Evolutionary conservation across 805 yeast genomes (phyloP).

Genomic region (Starmerella vaccinii): DNA sequence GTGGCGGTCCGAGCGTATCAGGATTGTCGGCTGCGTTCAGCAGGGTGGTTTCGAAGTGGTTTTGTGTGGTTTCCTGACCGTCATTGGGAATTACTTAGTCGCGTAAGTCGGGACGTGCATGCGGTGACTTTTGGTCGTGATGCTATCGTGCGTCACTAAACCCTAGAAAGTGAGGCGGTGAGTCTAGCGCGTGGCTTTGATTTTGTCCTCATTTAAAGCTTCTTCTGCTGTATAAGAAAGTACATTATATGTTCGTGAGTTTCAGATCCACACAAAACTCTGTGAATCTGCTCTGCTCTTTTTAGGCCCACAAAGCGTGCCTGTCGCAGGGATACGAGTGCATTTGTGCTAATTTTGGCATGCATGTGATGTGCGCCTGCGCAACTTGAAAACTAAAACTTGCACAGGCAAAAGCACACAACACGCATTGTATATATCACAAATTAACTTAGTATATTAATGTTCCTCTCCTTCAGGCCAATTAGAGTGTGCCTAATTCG

Average conservation of each 20-base stretch:
- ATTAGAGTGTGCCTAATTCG: too few relatives aligned
- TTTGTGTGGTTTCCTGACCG: neutral
- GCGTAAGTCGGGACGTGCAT: slow-evolving; percentile 9
- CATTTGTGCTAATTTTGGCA: neutral
- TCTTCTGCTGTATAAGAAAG: too few relatives aligned
- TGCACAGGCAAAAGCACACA: too few relatives aligned
- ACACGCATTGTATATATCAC: too few relatives aligned
- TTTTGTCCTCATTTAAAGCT: neutral
- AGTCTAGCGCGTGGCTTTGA: neutral
- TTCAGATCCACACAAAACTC: neutral
- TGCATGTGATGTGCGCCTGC: neutral
- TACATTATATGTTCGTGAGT: too few relatives aligned
- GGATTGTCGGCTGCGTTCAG: neutral
- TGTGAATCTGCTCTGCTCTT: neutral
- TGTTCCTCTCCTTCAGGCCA: too few relatives aligned
- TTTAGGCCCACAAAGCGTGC: too few relatives aligned
- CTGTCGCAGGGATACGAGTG: too few relatives aligned
- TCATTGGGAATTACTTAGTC: slow-evolving; percentile 1
- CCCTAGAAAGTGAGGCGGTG: neutral
- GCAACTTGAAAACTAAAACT: too few relatives aligned
- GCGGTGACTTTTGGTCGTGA: slow-evolving; percentile 1
- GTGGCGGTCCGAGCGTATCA: neutral
- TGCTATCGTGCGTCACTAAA: slow-evolving; percentile 1
- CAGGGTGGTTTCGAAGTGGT: slow-evolving; percentile 4
- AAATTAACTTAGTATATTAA: too few relatives aligned